Evolutionary conservation across 768 basidiomycete species (phyloP).

Genomic region (Boletus reticulatus): DNA sequence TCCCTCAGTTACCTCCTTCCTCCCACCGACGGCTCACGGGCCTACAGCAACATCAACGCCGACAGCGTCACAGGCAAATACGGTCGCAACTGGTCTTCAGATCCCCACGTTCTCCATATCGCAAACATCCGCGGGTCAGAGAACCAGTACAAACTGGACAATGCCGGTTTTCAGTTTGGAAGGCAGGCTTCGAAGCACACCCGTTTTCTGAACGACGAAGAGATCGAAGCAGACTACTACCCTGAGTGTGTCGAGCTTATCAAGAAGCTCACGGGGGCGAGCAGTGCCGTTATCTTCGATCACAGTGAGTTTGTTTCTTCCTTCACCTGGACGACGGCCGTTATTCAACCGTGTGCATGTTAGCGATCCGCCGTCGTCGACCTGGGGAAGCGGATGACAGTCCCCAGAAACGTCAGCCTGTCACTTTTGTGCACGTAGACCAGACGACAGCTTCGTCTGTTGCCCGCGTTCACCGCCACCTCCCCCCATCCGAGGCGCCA

Average conservation of each 20-base stretch:
- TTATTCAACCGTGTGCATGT: neutral
- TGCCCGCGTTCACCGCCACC: conserved; percentile 43
- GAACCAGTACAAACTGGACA: conserved; percentile 30
- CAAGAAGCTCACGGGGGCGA: conserved; percentile 40
- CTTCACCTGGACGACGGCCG: neutral
- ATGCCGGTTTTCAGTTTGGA: conserved; percentile 36
- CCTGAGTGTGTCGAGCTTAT: conserved; percentile 37
- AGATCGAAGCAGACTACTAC: conserved; percentile 39
- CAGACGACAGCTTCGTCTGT: conserved; percentile 41
- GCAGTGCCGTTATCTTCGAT: conserved; percentile 39
- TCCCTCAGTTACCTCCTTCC: conserved; percentile 19
- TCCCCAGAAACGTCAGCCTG: conserved; percentile 44
- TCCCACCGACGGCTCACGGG: conserved; percentile 17
- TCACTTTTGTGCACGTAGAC: conserved; percentile 43
- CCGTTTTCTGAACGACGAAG: conserved; percentile 35
- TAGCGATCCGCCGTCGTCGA: conserved; percentile 44
- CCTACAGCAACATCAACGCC: conserved; percentile 16
- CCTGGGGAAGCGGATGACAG: conserved; percentile 35
- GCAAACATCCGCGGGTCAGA: conserved; percentile 37
- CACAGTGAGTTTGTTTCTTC: conserved; percentile 30
- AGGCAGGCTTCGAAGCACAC: conserved; percentile 23
- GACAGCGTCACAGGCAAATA: conserved; percentile 12
- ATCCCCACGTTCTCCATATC: conserved; percentile 17
- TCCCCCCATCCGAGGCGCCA: conserved; percentile 39
- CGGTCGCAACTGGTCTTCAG: conserved; percentile 22